Evolutionary conservation across 202 grass and related monocot genomes (phyloP), one percentile per base, ranked within the genome.

Genomic region (Zoysia matrella): DNA sequence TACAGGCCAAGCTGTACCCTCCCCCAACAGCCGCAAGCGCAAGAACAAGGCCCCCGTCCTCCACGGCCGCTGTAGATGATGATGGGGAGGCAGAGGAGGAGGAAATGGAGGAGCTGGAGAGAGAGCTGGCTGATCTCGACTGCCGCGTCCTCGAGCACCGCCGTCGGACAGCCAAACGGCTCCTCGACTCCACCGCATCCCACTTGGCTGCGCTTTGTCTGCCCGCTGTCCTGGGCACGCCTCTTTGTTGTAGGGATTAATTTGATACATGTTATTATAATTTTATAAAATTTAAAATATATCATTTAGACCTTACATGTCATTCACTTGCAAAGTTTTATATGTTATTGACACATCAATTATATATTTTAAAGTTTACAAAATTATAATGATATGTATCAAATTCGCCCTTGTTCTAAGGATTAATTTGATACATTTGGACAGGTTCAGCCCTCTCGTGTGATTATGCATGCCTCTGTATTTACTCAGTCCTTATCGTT

Each of bases 61-160:
- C 15, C 2, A 42, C 62, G 7, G 79, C 15, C 1, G 55, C 47
- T 8, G 83, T 44, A 6, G 78, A 68, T 66, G 84, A 48, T 13
- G 76, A 82, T 14, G 75, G 69, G 15, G 30, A 47, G 74, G 42
- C 12, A 16, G 56, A 16, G 56, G 52, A 44, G 54, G 83, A 84
- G 74, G 75, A 60, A 36, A 71, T 88, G 6, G 72, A 90, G 56
- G 82, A 90, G 68, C 77, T 93, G 71, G 77, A 90, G 80, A 74
- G 74, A 11, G 74, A 87, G 88, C 39, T 98, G 14, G 61, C 76
- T 55, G 83, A 90, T 82, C 88, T 98, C 77, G 90, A 80, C 63
- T 70, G 74, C 52, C 86, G 80, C 60, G 62, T 95, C 71, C 74
- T 93, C 15, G 85, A 93, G 68, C 71, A 82, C 47, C 65, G 91